phyloP scores from a whole-genome alignment of 208 protist genomes.

The Acanthamoeba castellanii region DNA sequence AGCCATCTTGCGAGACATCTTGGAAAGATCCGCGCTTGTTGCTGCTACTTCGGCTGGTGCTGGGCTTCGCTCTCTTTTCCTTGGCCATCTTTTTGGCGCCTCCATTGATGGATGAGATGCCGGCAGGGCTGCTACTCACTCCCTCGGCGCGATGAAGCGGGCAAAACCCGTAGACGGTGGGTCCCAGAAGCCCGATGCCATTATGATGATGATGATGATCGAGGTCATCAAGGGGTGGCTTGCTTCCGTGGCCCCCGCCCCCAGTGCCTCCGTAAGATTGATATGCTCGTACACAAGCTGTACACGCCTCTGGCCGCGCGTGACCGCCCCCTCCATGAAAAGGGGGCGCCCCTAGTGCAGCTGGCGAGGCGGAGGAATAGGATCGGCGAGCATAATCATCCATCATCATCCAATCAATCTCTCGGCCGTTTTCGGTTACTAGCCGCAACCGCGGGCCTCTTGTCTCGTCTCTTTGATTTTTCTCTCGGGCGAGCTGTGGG shows the following conservation, averaged over 20 bases:
- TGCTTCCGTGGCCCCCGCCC: slow-evolving; percentile 4
- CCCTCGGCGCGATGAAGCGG: slow-evolving; percentile 17
- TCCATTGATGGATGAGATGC: neutral
- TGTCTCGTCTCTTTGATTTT: neutral
- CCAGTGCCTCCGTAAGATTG: neutral
- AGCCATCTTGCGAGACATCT: neutral
- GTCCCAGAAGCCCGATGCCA: neutral
- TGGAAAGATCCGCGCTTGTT: neutral
- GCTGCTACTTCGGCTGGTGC: neutral
- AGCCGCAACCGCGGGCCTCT: neutral
- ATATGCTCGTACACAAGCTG: neutral
- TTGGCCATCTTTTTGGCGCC: neutral
- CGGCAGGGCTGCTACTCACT: too few relatives aligned
- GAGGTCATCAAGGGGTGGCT: neutral
- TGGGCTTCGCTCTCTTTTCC: neutral
- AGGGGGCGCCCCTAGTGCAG: neutral
- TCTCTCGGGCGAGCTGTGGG: neutral
- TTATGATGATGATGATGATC: neutral
- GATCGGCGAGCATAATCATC: slow-evolving; percentile 17
- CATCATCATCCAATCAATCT: neutral
- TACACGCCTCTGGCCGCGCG: neutral
- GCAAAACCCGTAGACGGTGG: neutral
- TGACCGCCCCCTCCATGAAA: neutral
- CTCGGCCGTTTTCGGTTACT: neutral
- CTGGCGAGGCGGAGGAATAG: neutral